Evolutionary conservation across 1,139 yeast genomes (phyloP), one percentile per base, ranked within the genome.

Genomic region (Suhomyces bribrorum): DNA sequence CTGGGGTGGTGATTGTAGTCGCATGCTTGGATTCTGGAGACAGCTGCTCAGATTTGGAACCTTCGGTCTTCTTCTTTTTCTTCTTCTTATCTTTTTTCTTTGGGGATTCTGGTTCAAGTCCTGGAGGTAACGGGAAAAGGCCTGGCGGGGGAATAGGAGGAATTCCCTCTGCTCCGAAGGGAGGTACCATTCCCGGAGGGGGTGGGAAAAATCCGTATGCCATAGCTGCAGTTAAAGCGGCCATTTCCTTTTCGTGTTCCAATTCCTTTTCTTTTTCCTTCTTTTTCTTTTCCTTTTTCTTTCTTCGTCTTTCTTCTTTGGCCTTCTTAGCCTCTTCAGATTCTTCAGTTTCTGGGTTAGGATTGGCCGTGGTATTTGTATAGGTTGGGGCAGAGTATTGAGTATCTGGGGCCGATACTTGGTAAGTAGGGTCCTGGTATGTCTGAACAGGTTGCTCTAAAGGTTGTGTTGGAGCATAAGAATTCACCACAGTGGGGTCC

Each of bases 181-280:
- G 32, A 22, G 36, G 36, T 29, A 23, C 44, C 49, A 37, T 33
- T 14, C 33, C 48, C 20, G 30, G 34, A 8, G 41, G 43, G 32
- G 41, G 41, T 5, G 43, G 43, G 20, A 41, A 34, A 18, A 38
- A 36, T 7, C 43, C 43, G 17, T 36, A 34, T 5, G 48, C 58
- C 14, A 54, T 44, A 6, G 43, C 44, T 13, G 47, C 50, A 2
- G 39, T 31, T 13, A 45, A 43, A 3, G 59, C 59, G 2, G 64
- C 64, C 35, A 57, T 56, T 38, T 54, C 52, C n/a, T 57, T 59
- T 31, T 48, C 53, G 33, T 50, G 47, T 24, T 48, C 47, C 30
- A 45, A 52, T 34, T 37, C 31, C 40, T 44, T 45, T 27, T 44
- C 46, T 34, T 47, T 48, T 28, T 44, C 45, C 43, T 49, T 46